Percentiles rank a stretch among this genome's conserved stretches.
Evolutionary conservation across 106 monocot species (phyloP).

Genomic region (Dioscorea alata): DNA sequence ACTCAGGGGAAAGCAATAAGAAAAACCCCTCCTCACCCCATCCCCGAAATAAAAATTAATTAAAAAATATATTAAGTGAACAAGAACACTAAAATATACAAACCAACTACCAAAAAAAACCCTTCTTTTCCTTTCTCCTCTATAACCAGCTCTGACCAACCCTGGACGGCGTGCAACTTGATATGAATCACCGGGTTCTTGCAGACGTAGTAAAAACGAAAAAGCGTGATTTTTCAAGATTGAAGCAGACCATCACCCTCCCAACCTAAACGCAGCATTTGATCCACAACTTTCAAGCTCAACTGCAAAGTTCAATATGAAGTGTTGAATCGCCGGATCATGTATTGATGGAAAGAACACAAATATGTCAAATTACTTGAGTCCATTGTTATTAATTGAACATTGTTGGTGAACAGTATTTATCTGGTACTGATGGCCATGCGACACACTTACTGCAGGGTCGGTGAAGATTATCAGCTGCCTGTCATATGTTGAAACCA

Average conservation of each 20-base stretch:
- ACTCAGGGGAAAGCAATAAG: no score
- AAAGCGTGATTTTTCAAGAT: slow-evolving; percentile 26
- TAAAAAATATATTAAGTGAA: no score
- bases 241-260: slow-evolving; percentile 82
- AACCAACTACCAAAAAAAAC: no score
- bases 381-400: no score
- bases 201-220: neutral
- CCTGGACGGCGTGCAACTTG: neutral
- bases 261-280: slow-evolving; percentile 96
- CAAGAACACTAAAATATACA: no score
- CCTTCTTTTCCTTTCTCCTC: neutral
- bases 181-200: neutral
- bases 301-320: slow-evolving; percentile 37
- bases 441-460: slow-evolving; percentile 56
- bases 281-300: slow-evolving; percentile 98
- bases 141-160: neutral
- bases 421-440: neutral
- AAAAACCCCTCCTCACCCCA: no score
- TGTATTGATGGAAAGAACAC: no score
- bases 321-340: no score
- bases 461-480: slow-evolving; percentile 82
- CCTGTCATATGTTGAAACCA: slow-evolving; percentile 86
- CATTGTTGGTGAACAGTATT: neutral
- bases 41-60: no score
- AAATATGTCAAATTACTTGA: no score